phyloP scores from a whole-genome alignment of 2,329 filamentous ascomycete species.

The Diaporthe caulivora region DNA sequence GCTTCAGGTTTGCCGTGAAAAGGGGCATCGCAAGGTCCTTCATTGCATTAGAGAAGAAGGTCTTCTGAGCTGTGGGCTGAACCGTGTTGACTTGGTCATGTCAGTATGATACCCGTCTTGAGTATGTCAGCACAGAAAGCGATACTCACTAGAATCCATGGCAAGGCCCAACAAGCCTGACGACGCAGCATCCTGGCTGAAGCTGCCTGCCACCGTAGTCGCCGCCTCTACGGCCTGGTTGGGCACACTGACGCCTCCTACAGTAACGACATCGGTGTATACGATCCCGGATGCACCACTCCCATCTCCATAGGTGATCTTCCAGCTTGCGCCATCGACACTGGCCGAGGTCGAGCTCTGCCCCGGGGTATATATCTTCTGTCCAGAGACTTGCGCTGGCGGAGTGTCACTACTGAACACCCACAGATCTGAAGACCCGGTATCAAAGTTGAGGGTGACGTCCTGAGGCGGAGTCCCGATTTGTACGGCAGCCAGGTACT shows the following conservation, averaged over 20 bases:
- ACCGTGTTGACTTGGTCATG: not conserved
- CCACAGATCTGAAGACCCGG: conserved; percentile 78
- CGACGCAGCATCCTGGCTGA: conserved; percentile 48
- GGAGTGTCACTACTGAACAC: conserved; percentile 71
- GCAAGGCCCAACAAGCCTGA: conserved; percentile 69
- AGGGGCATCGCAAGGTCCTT: conserved; percentile 46
- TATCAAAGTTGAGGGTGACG: conserved; percentile 75
- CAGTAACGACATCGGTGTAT: conserved; percentile 72
- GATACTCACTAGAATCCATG: conserved; percentile 67
- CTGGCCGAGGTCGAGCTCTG: conserved; percentile 53
- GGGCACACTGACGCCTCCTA: conserved; percentile 70
- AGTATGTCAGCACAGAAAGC: no score
- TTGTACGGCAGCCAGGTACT: conserved; percentile 69
- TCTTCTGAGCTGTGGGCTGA: conserved; percentile 50
- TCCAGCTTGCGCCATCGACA: conserved; percentile 60
- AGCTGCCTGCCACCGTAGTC: conserved; percentile 62
- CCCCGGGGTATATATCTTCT: conserved; percentile 67
- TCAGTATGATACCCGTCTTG: not conserved
- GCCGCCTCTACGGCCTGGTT: conserved; percentile 75
- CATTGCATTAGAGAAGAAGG: conserved; percentile 55
- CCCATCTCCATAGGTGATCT: conserved; percentile 74
- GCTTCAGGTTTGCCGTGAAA: conserved; percentile 51
- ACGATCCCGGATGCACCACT: conserved; percentile 72
- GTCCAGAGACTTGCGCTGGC: conserved; percentile 59
- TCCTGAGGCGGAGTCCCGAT: conserved; percentile 66